A percentile compares a stretch with the other conserved stretches of the same genome.
Evolutionary conservation across 495 filamentous ascomycete genomes (phyloP).

Genomic region (Endocarpon pusillum): DNA sequence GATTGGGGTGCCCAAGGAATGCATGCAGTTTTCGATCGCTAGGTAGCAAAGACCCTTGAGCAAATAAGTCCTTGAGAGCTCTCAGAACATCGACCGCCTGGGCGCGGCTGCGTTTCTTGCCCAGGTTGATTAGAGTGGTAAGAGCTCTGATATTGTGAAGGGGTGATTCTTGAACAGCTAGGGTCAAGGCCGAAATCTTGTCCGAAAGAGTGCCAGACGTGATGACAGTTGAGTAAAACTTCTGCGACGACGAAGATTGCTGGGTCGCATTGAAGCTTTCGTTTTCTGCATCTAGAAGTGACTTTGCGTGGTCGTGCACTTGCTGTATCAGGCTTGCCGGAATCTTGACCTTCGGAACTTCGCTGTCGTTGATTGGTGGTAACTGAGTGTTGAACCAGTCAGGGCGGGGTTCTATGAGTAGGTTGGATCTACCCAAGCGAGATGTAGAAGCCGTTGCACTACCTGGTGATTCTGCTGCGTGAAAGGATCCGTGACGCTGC

Average conservation of each 20-base stretch:
- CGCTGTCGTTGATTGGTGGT: too few species aligned
- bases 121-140: conserved; percentile 61
- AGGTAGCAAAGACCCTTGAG: conserved; percentile 71
- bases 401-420: conserved; percentile 5
- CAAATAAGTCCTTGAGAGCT: conserved; percentile 85
- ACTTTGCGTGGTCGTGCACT: conserved; percentile 56
- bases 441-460: too few species aligned
- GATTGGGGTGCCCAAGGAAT: conserved; percentile 64
- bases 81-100: conserved; percentile 82
- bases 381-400: too few species aligned
- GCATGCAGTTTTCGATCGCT: conserved; percentile 58
- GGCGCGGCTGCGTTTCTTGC: conserved; percentile 78
- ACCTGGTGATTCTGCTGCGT: too few species aligned
- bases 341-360: too few species aligned
- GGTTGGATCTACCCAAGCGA: too few species aligned
- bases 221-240: conserved; percentile 95
- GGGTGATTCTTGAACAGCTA: conserved; percentile 89
- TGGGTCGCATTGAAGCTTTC: conserved; percentile 25
- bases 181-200: conserved; percentile 85
- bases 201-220: conserved; percentile 86
- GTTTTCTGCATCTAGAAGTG: conserved; percentile 58
- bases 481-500: conserved; percentile 5
- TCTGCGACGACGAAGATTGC: conserved; percentile 61
- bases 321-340: conserved; percentile 55
- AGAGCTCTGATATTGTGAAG: conserved; percentile 79